Base-by-base conservation (phyloP, 2,329 filamentous ascomycete species). In the Microcera coccophila region DNA sequence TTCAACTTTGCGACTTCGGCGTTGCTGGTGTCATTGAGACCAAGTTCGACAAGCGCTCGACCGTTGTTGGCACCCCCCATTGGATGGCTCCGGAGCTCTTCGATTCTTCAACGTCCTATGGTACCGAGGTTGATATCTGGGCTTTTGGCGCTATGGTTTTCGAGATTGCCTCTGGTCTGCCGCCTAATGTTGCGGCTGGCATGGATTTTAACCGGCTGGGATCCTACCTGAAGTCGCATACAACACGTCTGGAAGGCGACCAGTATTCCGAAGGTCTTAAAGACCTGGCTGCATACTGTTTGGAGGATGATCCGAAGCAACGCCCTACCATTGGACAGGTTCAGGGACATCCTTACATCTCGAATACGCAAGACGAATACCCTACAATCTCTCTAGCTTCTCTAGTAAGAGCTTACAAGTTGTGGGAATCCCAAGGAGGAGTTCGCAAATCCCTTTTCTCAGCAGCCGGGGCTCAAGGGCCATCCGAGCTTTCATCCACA, bases 61-160 rank as follows among this genome's bases (percentile, higher is more conserved):
- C 87, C 1, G 84, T 91, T 37, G 85, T 91, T 42, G 87, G 87
- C 17, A 93, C 88, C 0, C 84, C 84, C 3, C 82, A 90, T 63
- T 93, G 87, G 85, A 90, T 93, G 87, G 85, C 88, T 0, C 86
- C 85, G 0, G 88, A 93, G 57, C 73, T 91, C 11, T 83, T 86
- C 53, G 79, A 84, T 44, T 72, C 77, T 28, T 71, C 76, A 4
- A 72, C 76, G 9, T 79, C 81, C 4, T 86, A 86, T 59, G 83
- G 83, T 45, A 84, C 81, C 12, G 82, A 85, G 57, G 81, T 85
- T 33, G 87, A 93, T 55, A 89, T 90, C 38, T 93, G 88, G 87
- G 86, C 87, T 2, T 90, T 88, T 60, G 88, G 87, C 2, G 85
- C 86, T 48, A 85, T 90, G 62, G 74, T 89, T 2, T 89, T 81